Base-by-base conservation (phyloP, 805 yeast genomes). In the Candida succiphila region DNA sequence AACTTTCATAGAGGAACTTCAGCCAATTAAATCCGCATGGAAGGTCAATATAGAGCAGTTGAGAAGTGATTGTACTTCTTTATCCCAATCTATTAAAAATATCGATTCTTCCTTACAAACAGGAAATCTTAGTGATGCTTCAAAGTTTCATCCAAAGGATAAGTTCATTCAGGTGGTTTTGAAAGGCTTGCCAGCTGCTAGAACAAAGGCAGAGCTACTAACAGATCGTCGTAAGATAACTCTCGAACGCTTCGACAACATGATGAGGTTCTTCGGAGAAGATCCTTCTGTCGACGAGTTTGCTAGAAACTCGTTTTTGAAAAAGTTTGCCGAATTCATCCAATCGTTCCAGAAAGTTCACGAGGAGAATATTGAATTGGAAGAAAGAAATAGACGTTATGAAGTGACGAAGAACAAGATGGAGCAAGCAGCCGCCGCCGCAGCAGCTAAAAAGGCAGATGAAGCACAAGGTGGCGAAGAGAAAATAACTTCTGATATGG, bases 241-340 rank as follows among this genome's bases (percentile, higher is more conserved):
- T 0, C 57, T 78, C 35, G 61, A 69, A 29, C 85, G 80, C 38
- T 83, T 82, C 49, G 73, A 74, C 34, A 65, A 69, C 23, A 62
- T 87, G 41, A 80, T 92, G 94, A 68, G 68, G 41, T 76, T 72
- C 45, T 92, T 84, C 51, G 97, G 96, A n/a, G 98, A 92, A 56
- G 94, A 85, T 52, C 67, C 82, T 1, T 58, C 54, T 7, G 44
- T 49, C 16, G 96, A 89, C 53, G 61, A 70, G 25, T 63, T 66
- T 42, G 72, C 88, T 14, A 70, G 79, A 34, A 71, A 73, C 38
- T 60, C 76, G 0, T 89, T 92, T 46, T 85, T 89, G 51, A 67
- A 63, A 39, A 84, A 85, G 52, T 82, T 92, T 56, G 69, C 81
- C n/a, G 72, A 75, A 33, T 92, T 92, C 54, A 72, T 84, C 2